Evolutionary conservation across 805 yeast species (phyloP).

Genomic region (Pichia membranifaciens): DNA sequence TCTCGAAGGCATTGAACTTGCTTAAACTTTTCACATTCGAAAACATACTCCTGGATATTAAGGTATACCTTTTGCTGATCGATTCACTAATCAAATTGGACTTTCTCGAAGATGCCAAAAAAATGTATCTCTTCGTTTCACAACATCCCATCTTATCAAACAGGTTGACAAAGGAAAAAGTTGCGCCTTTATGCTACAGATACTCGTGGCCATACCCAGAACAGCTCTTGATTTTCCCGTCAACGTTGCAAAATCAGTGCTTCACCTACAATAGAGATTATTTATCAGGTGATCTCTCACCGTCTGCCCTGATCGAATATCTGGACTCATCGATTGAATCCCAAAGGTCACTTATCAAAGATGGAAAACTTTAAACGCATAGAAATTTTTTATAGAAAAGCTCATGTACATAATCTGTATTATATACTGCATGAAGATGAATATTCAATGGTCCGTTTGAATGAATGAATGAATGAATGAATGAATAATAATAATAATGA

Average conservation of each 20-base stretch:
- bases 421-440: background rate
- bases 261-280: slow-evolving; percentile 1
- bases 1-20: background rate
- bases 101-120: slow-evolving; percentile 17
- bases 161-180: background rate
- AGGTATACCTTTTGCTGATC: slow-evolving; percentile 17
- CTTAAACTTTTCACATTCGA: background rate
- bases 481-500: background rate
- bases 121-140: slow-evolving; percentile 12
- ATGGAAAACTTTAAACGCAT: background rate
- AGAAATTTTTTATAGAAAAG: background rate
- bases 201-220: slow-evolving; percentile 18
- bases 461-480: background rate
- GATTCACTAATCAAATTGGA: slow-evolving; percentile 17
- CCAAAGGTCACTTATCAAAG: background rate
- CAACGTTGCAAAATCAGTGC: background rate
- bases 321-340: slow-evolving; percentile 1
- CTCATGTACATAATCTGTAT: no score
- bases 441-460: background rate
- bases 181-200: slow-evolving; percentile 11
- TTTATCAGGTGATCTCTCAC: slow-evolving; percentile 2
- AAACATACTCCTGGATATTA: slow-evolving; percentile 6
- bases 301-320: background rate
- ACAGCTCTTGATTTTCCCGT: background rate
- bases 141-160: background rate